phyloP scores from a whole-genome alignment of 2,329 filamentous ascomycete genomes.

The Diplocarpon rosae region DNA sequence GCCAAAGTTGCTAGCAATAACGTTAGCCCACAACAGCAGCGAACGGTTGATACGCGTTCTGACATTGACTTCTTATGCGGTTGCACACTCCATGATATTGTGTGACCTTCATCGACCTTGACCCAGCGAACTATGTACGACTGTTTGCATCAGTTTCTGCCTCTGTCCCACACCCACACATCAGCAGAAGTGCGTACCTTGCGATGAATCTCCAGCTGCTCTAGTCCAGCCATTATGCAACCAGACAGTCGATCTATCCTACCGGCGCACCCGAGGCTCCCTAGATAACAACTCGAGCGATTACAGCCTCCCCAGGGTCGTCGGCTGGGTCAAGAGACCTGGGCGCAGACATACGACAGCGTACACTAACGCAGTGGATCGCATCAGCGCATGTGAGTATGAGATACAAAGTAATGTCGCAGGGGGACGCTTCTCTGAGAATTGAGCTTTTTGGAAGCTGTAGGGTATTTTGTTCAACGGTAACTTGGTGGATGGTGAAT shows the following conservation, averaged over 20 bases:
- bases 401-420: too few relatives aligned
- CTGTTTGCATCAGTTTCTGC: slow-evolving; percentile 36
- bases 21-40: slow-evolving; percentile 9
- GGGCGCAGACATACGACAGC: neutral
- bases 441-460: too few relatives aligned
- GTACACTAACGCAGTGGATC: neutral
- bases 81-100: slow-evolving; percentile 94
- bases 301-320: neutral
- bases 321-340: neutral
- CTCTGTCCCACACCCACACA: slow-evolving; percentile 1
- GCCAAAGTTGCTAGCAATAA: slow-evolving; percentile 64
- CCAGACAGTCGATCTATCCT: slow-evolving; percentile 33
- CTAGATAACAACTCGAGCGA: too few relatives aligned
- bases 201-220: slow-evolving; percentile 94
- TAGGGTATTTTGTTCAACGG: too few relatives aligned
- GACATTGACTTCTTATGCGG: slow-evolving; percentile 95
- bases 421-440: too few relatives aligned
- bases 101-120: slow-evolving; percentile 78
- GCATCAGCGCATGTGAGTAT: neutral
- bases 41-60: slow-evolving; percentile 16
- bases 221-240: slow-evolving; percentile 77
- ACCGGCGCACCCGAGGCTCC: slow-evolving; percentile 12
- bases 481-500: too few relatives aligned
- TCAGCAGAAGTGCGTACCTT: slow-evolving; percentile 51
- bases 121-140: slow-evolving; percentile 98